Percentiles rank a stretch among this genome's conserved stretches.
phyloP scores from a whole-genome alignment of 2,329 filamentous ascomycete species.

The Diplodia sapinea region DNA sequence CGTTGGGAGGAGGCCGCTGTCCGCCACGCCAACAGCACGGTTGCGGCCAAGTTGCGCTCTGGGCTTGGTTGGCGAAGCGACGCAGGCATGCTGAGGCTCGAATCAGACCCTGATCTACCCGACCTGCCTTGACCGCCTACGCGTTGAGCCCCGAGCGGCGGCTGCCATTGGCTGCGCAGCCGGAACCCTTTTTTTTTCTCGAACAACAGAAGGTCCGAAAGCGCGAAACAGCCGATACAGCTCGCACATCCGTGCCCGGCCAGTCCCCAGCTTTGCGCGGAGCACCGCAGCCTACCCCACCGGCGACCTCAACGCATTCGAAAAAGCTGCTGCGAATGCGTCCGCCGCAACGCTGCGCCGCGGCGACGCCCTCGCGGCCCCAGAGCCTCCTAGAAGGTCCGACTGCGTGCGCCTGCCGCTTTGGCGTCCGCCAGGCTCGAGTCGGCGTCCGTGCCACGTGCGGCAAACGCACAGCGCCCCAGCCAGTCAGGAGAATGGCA shows the following conservation, averaged over 20 bases:
- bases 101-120: constrained; percentile 29
- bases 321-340: neutral
- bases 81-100: constrained; percentile 15
- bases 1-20: neutral
- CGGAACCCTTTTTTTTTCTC: constrained; percentile 22
- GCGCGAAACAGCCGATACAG: constrained; percentile 13
- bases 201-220: constrained; percentile 23
- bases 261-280: constrained; percentile 23
- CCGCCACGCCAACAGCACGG: neutral
- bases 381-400: neutral
- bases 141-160: neutral
- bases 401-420: constrained; percentile 5
- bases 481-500: constrained; percentile 28
- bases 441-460: constrained; percentile 18
- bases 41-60: neutral
- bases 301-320: constrained; percentile 11
- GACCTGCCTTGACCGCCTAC: constrained; percentile 17
- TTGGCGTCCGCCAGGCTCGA: constrained; percentile 23
- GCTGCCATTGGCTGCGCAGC: constrained; percentile 6
- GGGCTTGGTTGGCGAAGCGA: neutral
- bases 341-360: neutral
- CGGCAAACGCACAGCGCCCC: constrained; percentile 23
- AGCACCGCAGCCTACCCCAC: constrained; percentile 22
- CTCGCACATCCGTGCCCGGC: constrained; percentile 8
- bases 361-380: neutral